Conservation (phyloP, 2,329 filamentous ascomycete species). For the Chaetomiaceae sp. region DNA sequence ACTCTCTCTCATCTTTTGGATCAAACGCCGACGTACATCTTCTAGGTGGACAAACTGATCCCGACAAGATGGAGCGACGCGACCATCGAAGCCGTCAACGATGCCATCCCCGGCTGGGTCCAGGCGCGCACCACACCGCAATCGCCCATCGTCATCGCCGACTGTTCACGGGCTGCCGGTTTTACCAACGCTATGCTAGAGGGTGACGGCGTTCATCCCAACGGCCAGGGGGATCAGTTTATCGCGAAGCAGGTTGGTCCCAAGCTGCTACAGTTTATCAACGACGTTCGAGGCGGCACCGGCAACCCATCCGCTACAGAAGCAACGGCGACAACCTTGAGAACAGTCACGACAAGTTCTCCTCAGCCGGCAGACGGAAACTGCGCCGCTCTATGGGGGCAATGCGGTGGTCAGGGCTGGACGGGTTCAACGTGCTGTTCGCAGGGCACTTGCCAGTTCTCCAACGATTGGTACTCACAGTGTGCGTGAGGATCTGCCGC, state of each 20-base stretch:
- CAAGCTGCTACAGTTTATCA: conserved; percentile 15
- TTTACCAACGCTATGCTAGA: conserved; percentile 32
- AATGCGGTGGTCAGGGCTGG: conserved; percentile 15
- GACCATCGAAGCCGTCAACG: conserved; percentile 33
- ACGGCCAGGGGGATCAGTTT: conserved; percentile 34
- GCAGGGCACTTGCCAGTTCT: conserved; percentile 13
- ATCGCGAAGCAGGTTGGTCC: conserved; percentile 33
- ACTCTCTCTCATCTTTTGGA: neutral
- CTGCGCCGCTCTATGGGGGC: conserved; percentile 11
- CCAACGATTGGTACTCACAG: conserved; percentile 17
- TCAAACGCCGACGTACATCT: conserved; percentile 25
- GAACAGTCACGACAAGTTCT: neutral
- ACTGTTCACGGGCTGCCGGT: conserved; percentile 32
- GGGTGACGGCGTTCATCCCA: conserved; percentile 40
- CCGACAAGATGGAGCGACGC: conserved; percentile 34
- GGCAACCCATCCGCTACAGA: conserved; percentile 2
- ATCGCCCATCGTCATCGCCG: conserved; percentile 38
- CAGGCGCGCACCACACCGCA: conserved; percentile 32
- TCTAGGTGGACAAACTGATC: conserved; percentile 35
- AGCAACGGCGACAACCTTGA: no score
- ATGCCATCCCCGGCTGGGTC: conserved; percentile 37
- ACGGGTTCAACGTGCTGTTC: conserved; percentile 14
- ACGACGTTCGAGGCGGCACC: conserved; percentile 3
- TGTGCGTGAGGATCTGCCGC: conserved; percentile 1
- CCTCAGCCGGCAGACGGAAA: neutral